Base-by-base conservation (phyloP, 2,329 filamentous ascomycete genomes). In the Ophiosphaerella herpotricha region DNA sequence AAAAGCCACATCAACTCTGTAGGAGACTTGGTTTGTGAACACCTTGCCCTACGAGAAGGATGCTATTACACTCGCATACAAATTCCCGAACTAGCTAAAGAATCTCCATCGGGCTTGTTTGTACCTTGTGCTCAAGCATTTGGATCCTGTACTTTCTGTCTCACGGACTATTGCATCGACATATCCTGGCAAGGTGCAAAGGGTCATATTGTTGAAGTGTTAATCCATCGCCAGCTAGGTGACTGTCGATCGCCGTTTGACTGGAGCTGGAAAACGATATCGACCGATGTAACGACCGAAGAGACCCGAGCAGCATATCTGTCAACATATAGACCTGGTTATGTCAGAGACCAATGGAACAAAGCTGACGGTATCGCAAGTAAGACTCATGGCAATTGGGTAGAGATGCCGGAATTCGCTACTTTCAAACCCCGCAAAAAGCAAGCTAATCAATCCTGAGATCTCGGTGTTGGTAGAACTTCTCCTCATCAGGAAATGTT, bases 101-200 rank as follows among this genome's bases (percentile, higher is more conserved):
- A 51, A 47, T 43, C 7, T 33, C 13, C 42, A 23, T 40, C 50
- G 14, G 31, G 26, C 35, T 35, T 37, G 31, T 60, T 59, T 33
- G 13, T 35, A 43, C 7, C 43, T 38, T 63, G 50, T 42, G 34
- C 48, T 33, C 48, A 43, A 42, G 44, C 42, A 31, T 52, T 57
- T 9, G 50, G 60, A 50, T 65, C 55, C 24, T 65, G 60, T 43
- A 34, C 33, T 14, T 42, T 52, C 36, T 62, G 54, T 50, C 26
- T 46, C 9, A 65, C 55, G 44, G 57, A 63, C 48, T 63, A 62
- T 39, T 48, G 29, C 35, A 52, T 65, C 32, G 44, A 52, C 8
- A 54, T 57, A 52, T 13, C 21, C 6, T 63, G 55, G 57, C 38
- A 48, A 38, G 52, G 52, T 34, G 39, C 13, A 43, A 61, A 57